Base-by-base conservation (phyloP, 2,329 filamentous ascomycete genomes). In the Chaetothyriales sp. region DNA sequence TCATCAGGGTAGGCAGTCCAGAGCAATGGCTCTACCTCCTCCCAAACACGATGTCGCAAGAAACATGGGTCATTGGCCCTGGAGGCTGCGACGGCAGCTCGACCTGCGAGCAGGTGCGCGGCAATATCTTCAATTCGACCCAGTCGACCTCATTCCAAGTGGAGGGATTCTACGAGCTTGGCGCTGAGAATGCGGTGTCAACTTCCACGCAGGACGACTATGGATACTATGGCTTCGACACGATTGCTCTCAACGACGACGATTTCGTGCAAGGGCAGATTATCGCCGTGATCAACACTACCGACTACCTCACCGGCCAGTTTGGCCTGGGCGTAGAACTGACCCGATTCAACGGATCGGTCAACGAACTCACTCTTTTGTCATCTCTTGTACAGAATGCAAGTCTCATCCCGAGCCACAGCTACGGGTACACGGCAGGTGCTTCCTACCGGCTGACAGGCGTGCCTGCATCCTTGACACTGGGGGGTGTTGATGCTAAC, bases 221-320 rank as follows among this genome's bases (percentile, higher is more conserved):
- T 50, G 66, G 62, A 2, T 61, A 67, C 48, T 69, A 67, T 58
- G 68, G 67, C 28, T 63, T 57, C 50, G 68, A 70, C 52, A 63
- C 54, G n/a, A 51, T 70, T 15, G 56, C 52, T 3, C 44, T 66
- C 20, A 52, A 60, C 25, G 62, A 62, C 18, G 18, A 61, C 15
- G 56, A 62, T 2, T 57, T 50, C 15, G 46, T 65, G 2, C 18
- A 59, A 0, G 55, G 63, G 22, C 67, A 69, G 51, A 58, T 66
- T 47, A 54, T 70, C 37, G 63, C 61, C 46, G 60, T 66, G 5
- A 50, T 66, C 37, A 63, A 62, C 33, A 60, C 60, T 2, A 63
- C 64, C 18, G 58, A 66, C 18, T 63, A 63, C 50, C 68, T 62
- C 58, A 56, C 68, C 33, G 68, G 68, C 18, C 62, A 50, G 6